Evolutionary conservation across 495 filamentous ascomycete species (phyloP), one percentile per base, ranked within the genome.

Genomic region (Pseudomonodictys pantanalensis): DNA sequence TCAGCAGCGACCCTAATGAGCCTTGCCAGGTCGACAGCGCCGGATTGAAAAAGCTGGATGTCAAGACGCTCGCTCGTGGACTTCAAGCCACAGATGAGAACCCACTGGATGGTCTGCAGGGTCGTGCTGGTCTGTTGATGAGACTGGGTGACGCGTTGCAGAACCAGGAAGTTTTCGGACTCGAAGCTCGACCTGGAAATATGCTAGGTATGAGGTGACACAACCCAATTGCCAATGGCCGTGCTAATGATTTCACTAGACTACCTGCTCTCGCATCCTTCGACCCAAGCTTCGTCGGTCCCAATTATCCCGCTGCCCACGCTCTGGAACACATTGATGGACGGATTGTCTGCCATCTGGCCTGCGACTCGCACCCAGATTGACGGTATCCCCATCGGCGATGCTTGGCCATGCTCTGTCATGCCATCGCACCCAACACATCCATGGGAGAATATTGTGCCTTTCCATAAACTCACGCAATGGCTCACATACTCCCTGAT

Each of bases 381-480:
- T 62, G 90, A 96, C 68, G 90, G 90, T 4, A 79, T 92, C 28
- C 84, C 91, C 0, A 85, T 98, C 47, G 93, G 93, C 41, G 93
- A 98, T 69, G 93, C 95, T 25, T 98, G 93, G 93, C 87, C 85
- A 0, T 96, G 91, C 71, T 86, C 85, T 30, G 81, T 84, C 44
- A 85, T 97, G 80, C 91, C 92, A 22, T 85, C 83, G 2, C 84
- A 88, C 17, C 87, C 87, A 18, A 81, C 85, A 10, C 80, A 85
- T 28, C 80, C 86, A 0, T 97, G 93, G 95, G 92, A 98, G 69
- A 87, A 81, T 65, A 96, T 98, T 62, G 86, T 96, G 6, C 92
- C 95, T 0, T 95, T 96, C 81, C 90, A 95, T 76, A 95, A 95
- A 67, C 82, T 92, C 25, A 92, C 90, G 0, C 90, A 95, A 64